These are phyloP conservation scores for Phytophthora pseudosyringae DNA, from an alignment of 352 stramenopile genomes.

Conservation along the genomic window DNA sequence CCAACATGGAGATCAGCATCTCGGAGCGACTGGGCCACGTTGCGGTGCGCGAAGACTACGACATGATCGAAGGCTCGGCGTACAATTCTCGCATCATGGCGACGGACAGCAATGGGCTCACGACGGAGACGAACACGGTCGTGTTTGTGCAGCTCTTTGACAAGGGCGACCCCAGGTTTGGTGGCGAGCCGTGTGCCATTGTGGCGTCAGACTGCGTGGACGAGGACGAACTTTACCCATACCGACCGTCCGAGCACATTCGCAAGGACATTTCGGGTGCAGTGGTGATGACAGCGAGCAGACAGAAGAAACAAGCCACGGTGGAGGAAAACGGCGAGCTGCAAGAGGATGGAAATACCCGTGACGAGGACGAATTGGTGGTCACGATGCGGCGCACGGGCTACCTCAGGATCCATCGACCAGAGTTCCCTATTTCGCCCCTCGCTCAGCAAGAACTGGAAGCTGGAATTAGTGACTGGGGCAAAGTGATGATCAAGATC, in stretches of 20 bases:
- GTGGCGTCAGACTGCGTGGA: constrained; percentile 40
- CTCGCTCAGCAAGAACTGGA: constrained; percentile 22
- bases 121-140: constrained; percentile 31
- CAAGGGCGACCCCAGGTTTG: constrained; percentile 3
- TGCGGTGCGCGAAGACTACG: constrained; percentile 40
- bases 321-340: background rate
- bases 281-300: constrained; percentile 34
- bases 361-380: constrained; percentile 6
- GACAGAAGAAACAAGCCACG: constrained; percentile 6
- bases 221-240: constrained; percentile 42
- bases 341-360: background rate
- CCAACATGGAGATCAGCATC: constrained; percentile 56
- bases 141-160: constrained; percentile 35
- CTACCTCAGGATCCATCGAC: constrained; percentile 21
- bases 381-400: constrained; percentile 24
- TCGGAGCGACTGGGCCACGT: constrained; percentile 43
- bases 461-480: constrained; percentile 24
- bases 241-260: constrained; percentile 15
- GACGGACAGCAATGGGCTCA: constrained; percentile 18
- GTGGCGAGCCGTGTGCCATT: constrained; percentile 31
- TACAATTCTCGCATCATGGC: constrained; percentile 39
- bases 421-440: constrained; percentile 20
- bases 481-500: constrained; percentile 31
- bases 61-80: constrained; percentile 25
- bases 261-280: constrained; percentile 43